These are phyloP conservation scores for Tricholoma hemisulphureum DNA, from an alignment of 768 basidiomycete species.

Conservation along the genomic window DNA sequence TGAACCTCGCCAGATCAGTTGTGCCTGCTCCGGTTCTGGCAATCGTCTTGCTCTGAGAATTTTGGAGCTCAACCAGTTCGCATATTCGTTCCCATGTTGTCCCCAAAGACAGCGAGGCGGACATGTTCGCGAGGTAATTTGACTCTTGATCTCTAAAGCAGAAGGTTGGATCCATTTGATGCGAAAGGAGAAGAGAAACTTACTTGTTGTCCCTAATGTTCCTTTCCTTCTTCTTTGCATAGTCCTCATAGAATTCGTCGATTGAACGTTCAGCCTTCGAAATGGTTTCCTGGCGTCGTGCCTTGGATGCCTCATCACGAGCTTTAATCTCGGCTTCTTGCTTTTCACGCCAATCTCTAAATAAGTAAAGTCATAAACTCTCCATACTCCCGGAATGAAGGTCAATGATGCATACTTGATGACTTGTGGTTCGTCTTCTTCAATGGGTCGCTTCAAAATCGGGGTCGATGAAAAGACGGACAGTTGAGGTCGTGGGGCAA, in stretches of 20 bases:
- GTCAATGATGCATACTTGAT: constrained; percentile 59
- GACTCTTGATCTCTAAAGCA: constrained; percentile 77
- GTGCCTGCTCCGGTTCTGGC: constrained; percentile 84
- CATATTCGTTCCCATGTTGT: constrained; percentile 97
- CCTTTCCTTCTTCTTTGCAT: constrained; percentile 84
- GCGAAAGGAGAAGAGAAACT: constrained; percentile 20
- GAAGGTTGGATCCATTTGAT: background rate
- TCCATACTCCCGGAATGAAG: background rate
- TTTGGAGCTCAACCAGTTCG: constrained; percentile 81
- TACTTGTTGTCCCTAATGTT: constrained; percentile 96
- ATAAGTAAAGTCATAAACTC: background rate
- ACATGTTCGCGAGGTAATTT: constrained; percentile 70
- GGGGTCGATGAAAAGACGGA: constrained; percentile 72
- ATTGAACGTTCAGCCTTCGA: constrained; percentile 81
- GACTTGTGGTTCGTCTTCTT: constrained; percentile 83
- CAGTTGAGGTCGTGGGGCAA: constrained; percentile 76
- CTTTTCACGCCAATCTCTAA: constrained; percentile 83
- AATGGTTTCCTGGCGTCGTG: constrained; percentile 78
- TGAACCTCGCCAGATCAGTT: constrained; percentile 86
- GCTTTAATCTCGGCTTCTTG: constrained; percentile 80
- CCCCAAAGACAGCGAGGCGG: constrained; percentile 76
- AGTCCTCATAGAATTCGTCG: constrained; percentile 88
- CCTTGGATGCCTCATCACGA: constrained; percentile 79
- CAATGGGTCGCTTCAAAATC: constrained; percentile 62
- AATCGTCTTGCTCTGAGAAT: constrained; percentile 96